Conservation (phyloP, 23 red algal species). For the Gracilariopsis chorda region DNA sequence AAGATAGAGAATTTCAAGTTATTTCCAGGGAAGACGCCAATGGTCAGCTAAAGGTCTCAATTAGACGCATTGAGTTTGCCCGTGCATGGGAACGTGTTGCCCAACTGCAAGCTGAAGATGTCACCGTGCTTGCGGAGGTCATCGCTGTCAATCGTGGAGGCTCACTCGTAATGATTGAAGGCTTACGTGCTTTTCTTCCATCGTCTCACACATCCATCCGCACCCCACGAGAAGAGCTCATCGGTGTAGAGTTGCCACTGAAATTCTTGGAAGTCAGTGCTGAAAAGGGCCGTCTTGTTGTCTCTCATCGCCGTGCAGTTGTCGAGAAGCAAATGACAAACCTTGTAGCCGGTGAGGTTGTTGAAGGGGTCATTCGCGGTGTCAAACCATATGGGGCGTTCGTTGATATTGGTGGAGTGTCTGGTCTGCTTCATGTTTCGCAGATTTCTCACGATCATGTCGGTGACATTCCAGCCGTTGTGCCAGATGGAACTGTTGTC, state of each 20-base stretch:
- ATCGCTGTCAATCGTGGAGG: constrained; percentile 90
- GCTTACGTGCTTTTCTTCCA: constrained; percentile 93
- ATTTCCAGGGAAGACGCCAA: constrained; percentile 80
- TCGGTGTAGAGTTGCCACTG: constrained; percentile 79
- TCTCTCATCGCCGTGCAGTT: constrained; percentile 88
- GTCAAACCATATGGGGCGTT: constrained; percentile 98
- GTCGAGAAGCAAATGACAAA: constrained; percentile 84
- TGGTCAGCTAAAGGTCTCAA: constrained; percentile 92
- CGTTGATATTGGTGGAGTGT: constrained; percentile 89
- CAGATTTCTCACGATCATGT: constrained; percentile 99
- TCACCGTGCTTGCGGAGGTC: constrained; percentile 68
- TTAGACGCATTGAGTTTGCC: constrained; percentile 84
- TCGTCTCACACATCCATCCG: constrained; percentile 76
- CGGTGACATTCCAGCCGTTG: constrained; percentile 62
- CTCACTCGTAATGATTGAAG: constrained; percentile 73
- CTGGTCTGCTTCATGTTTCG: constrained; percentile 94
- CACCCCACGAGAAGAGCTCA: constrained; percentile 63
- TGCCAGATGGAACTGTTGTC: constrained; percentile 63
- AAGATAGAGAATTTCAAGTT: constrained; percentile 93
- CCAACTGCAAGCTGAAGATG: constrained; percentile 84
- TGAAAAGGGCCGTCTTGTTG: constrained; percentile 84
- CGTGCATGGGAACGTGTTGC: constrained; percentile 83
- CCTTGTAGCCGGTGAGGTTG: constrained; percentile 73
- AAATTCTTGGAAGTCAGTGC: constrained; percentile 93
- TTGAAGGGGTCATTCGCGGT: constrained; percentile 84